Evolutionary conservation across 78 protist genomes (phyloP), one percentile per base, ranked within the genome.

Genomic region (Mastigamoeba balamuthi): DNA sequence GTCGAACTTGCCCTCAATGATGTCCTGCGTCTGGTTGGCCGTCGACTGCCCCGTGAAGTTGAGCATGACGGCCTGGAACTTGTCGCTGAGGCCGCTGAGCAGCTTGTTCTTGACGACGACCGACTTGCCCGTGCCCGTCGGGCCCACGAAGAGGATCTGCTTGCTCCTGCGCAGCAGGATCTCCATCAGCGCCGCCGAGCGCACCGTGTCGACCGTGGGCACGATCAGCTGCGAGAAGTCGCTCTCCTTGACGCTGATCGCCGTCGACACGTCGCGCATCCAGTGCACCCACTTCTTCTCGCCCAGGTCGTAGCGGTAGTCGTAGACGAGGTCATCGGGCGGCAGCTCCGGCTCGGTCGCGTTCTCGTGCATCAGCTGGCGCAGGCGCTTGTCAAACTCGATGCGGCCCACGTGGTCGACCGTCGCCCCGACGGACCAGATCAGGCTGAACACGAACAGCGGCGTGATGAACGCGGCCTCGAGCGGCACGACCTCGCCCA

Each of bases 51-150:
- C 94, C 4, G 90, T 81, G 79, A 90, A 90, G 66, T 35, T 40
- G 64, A 88, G 0, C 53, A 73, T 58, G 38, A 66, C n/a, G 28
- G 86, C 65, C 17, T 29, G 23, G 74, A 23, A 84, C 40, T 74
- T 25, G 17, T 64, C 72, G 25, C 74, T 72, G 75, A 86, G 41
- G 33, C 71, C 70, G 28, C 30, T 75, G 52, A 69, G 8, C 5
- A 91, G 75, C 40, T 76, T 38, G 64, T 86, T 81, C 36, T 25
- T 9, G 33, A 92, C 75, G 28, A 58, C 52, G 36, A 87, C 81
- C 8, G 93, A 40, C 75, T 91, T 92, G 48, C 92, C 94, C 7
- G 92, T 88, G 30, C 98, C 98, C 23, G 98, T 94, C 30, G 75
- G 81, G 0, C 98, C 98, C 28, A 84, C 81, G 41, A 72, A 27